Evolutionary conservation across 2,329 filamentous ascomycete genomes (phyloP).

Genomic region (Capronia americana): DNA sequence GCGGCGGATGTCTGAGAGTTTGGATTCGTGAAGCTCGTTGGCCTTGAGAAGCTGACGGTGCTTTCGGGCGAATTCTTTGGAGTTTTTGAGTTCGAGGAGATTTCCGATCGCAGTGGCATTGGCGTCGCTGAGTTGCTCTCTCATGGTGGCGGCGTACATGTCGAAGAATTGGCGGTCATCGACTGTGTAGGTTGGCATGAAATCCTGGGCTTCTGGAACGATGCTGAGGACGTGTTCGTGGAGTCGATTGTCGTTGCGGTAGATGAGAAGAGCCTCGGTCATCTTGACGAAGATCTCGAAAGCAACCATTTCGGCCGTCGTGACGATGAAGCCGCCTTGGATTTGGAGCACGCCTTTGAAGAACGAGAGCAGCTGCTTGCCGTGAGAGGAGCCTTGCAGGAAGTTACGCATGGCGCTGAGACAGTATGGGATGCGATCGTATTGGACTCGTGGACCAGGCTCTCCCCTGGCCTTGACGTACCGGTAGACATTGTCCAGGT

Average conservation of each 20-base stretch:
- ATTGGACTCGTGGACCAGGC: slow-evolving; percentile 29
- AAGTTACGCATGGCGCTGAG: slow-evolving; percentile 27
- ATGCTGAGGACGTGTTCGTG: slow-evolving; percentile 18
- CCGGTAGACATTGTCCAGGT: slow-evolving; percentile 11
- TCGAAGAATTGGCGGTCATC: slow-evolving; percentile 16
- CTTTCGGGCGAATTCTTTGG: slow-evolving; percentile 19
- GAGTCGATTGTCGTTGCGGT: slow-evolving; percentile 25
- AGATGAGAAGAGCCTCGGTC: slow-evolving; percentile 25
- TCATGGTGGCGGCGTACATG: neutral
- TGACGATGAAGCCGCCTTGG: slow-evolving; percentile 27
- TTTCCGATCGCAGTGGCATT: slow-evolving; percentile 1
- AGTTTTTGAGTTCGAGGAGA: slow-evolving; percentile 26
- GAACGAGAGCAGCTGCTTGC: slow-evolving; percentile 28
- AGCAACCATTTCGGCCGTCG: slow-evolving; percentile 17
- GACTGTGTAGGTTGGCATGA: slow-evolving; percentile 11
- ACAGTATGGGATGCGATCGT: slow-evolving; percentile 26
- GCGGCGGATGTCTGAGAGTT: slow-evolving; percentile 21
- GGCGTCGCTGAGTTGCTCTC: slow-evolving; percentile 18
- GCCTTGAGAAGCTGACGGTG: slow-evolving; percentile 28
- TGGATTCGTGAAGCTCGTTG: slow-evolving; percentile 27
- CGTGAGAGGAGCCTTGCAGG: slow-evolving; percentile 20
- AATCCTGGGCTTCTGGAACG: slow-evolving; percentile 18
- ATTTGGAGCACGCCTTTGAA: slow-evolving; percentile 29
- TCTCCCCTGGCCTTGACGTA: slow-evolving; percentile 26
- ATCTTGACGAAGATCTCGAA: slow-evolving; percentile 32